Evolutionary conservation across 805 yeast genomes (phyloP).

Genomic region (Zygosaccharomyces kombuchaensis): DNA sequence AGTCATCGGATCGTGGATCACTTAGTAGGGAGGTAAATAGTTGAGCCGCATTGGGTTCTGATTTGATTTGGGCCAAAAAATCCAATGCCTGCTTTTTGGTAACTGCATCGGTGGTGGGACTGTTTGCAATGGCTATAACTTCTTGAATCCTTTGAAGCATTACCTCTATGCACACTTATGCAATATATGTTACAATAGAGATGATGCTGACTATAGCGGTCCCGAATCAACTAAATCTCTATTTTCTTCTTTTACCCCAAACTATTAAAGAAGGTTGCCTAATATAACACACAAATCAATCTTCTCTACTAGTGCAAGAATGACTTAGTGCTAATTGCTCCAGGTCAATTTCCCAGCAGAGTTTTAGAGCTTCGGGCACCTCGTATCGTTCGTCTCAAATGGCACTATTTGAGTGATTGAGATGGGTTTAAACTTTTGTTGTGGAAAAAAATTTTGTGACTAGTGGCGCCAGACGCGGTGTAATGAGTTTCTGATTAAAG

Average conservation of each 20-base stretch:
- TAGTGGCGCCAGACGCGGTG: constrained; percentile 5
- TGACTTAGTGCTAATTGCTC: not conserved
- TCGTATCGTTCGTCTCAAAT: not conserved
- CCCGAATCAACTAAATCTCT: not conserved
- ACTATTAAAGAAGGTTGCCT: not conserved
- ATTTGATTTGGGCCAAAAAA: constrained; percentile 27
- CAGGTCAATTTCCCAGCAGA: not conserved
- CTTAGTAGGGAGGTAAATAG: constrained; percentile 25
- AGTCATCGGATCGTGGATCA: constrained; percentile 25
- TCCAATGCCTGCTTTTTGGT: constrained; percentile 54
- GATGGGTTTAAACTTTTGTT: not conserved
- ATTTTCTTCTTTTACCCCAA: not conserved
- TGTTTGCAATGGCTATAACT: constrained; percentile 80
- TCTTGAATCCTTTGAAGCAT: constrained; percentile 63
- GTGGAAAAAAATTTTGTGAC: not conserved
- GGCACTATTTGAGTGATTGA: not conserved
- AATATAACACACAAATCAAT: not conserved
- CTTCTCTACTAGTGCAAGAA: not conserved
- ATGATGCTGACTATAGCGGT: not conserved
- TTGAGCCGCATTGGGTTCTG: constrained; percentile 26
- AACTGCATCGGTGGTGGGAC: constrained; percentile 57
- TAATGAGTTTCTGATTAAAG: not conserved
- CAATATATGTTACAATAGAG: not conserved
- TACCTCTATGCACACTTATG: constrained; percentile 5
- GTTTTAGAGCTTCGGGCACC: not conserved